These are phyloP conservation scores for Phytophthora tentaculata DNA, from an alignment of 352 stramenopile genomes.

Conservation along the genomic window DNA sequence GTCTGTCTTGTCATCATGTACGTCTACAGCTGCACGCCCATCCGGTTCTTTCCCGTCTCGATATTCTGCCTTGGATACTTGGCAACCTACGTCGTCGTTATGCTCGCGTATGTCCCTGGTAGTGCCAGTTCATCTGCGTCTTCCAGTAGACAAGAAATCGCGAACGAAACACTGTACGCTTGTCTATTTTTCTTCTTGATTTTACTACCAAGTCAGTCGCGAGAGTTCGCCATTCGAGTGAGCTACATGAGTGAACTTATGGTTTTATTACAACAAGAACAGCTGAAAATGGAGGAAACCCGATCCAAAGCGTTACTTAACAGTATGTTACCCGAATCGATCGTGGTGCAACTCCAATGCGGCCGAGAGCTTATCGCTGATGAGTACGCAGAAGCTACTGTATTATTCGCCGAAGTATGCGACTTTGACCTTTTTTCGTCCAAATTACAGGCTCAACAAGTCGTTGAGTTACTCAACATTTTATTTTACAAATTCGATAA, in stretches of 20 bases:
- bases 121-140: conserved; percentile 25
- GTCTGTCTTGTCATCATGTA: conserved; percentile 88
- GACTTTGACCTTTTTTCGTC: conserved; percentile 88
- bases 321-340: conserved; percentile 84
- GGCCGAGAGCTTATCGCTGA: conserved; percentile 86
- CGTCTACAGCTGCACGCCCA: conserved; percentile 82
- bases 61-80: conserved; percentile 74
- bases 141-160: conserved; percentile 52
- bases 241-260: conserved; percentile 89
- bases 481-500: conserved; percentile 92
- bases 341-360: conserved; percentile 77
- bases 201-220: conserved; percentile 72
- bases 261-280: conserved; percentile 81
- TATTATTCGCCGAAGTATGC: conserved; percentile 84
- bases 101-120: conserved; percentile 68
- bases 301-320: conserved; percentile 82
- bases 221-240: conserved; percentile 82
- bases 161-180: conserved; percentile 81
- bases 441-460: conserved; percentile 79
- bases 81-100: conserved; percentile 72
- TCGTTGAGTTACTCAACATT: conserved; percentile 90
- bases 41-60: conserved; percentile 80
- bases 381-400: conserved; percentile 73
- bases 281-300: conserved; percentile 83
- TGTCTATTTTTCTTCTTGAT: conserved; percentile 87